These are phyloP conservation scores for Pyricularia sp. DNA, from an alignment of 2,329 filamentous ascomycete species.

Conservation along the genomic window DNA sequence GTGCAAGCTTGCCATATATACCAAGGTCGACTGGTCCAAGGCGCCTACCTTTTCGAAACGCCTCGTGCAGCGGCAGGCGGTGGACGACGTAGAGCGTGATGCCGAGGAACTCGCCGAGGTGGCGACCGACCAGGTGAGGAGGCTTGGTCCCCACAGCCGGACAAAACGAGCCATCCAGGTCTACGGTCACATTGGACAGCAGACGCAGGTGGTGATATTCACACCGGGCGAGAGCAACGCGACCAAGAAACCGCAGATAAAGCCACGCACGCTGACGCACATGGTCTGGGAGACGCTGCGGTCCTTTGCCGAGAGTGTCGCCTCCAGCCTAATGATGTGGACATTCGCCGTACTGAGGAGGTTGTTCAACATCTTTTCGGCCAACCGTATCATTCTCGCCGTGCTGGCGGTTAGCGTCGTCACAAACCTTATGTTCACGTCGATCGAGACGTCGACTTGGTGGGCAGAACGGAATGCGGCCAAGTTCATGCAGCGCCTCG, in stretches of 20 bases:
- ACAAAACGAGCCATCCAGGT: conserved; percentile 69
- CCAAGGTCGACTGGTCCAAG: conserved; percentile 75
- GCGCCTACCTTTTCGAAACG: conserved; percentile 47
- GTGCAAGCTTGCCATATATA: conserved; percentile 82
- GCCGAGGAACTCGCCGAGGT: conserved; percentile 64
- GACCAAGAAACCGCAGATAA: conserved; percentile 45
- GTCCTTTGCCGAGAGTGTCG: conserved; percentile 62
- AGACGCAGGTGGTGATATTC: conserved; percentile 50
- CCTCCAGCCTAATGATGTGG: conserved; percentile 68
- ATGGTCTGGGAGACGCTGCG: conserved; percentile 60
- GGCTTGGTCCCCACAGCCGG: conserved; percentile 58
- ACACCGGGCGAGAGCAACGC: conserved; percentile 29
- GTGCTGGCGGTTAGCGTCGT: conserved; percentile 56
- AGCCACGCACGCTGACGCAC: conserved; percentile 47
- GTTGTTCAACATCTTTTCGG: conserved; percentile 53
- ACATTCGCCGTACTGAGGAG: conserved; percentile 52
- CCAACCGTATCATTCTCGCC: conserved; percentile 60
- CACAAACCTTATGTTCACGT: conserved; percentile 63
- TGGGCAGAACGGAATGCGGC: conserved; percentile 72
- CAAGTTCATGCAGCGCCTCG: conserved; percentile 69
- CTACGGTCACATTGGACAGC: conserved; percentile 61
- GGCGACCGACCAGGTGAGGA: conserved; percentile 63
- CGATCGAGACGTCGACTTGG: conserved; percentile 62
- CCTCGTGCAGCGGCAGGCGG: conserved; percentile 55
- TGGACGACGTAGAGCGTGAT: conserved; percentile 60